These are phyloP conservation scores for Penicillium sp. DNA, from an alignment of 2,329 filamentous ascomycete species.

Conservation along the genomic window DNA sequence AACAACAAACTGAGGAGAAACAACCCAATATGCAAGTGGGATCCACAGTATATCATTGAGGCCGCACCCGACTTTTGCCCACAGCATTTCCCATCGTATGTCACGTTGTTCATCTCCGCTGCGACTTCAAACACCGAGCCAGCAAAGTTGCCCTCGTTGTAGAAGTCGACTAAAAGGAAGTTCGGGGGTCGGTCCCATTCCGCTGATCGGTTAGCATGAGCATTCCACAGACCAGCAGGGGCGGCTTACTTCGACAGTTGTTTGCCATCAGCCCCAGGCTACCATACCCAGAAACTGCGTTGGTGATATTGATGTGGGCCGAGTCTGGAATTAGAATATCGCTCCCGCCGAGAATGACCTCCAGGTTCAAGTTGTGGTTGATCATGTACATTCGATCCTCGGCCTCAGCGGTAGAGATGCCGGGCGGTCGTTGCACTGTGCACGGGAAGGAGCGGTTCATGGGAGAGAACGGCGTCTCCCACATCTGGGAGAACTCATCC, in stretches of 20 bases:
- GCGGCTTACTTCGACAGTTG: slow-evolving; percentile 56
- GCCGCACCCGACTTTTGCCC: slow-evolving; percentile 30
- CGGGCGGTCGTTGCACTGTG: slow-evolving; percentile 70
- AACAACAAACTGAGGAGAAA: slow-evolving; percentile 22
- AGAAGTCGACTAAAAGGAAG: slow-evolving; percentile 80
- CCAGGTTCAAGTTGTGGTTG: slow-evolving; percentile 87
- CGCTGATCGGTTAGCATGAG: slow-evolving; percentile 30
- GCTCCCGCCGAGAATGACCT: slow-evolving; percentile 64
- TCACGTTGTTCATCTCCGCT: slow-evolving; percentile 68
- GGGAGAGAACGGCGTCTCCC: slow-evolving; percentile 86
- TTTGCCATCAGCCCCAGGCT: slow-evolving; percentile 63
- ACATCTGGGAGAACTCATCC: slow-evolving; percentile 83
- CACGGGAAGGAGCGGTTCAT: slow-evolving; percentile 70
- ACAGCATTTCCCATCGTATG: slow-evolving; percentile 54
- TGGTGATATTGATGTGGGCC: slow-evolving; percentile 67
- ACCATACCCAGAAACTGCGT: slow-evolving; percentile 62
- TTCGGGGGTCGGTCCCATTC: slow-evolving; percentile 69
- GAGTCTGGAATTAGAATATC: slow-evolving; percentile 69
- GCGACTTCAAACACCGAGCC: slow-evolving; percentile 77
- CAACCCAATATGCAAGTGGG: slow-evolving; percentile 19
- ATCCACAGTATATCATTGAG: slow-evolving; percentile 18
- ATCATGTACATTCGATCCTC: slow-evolving; percentile 70
- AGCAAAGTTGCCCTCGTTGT: slow-evolving; percentile 65
- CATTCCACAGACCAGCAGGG: neutral
- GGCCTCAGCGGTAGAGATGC: slow-evolving; percentile 54